Conservation (phyloP, 345 rosid genomes). For the Murraya koenigii region DNA sequence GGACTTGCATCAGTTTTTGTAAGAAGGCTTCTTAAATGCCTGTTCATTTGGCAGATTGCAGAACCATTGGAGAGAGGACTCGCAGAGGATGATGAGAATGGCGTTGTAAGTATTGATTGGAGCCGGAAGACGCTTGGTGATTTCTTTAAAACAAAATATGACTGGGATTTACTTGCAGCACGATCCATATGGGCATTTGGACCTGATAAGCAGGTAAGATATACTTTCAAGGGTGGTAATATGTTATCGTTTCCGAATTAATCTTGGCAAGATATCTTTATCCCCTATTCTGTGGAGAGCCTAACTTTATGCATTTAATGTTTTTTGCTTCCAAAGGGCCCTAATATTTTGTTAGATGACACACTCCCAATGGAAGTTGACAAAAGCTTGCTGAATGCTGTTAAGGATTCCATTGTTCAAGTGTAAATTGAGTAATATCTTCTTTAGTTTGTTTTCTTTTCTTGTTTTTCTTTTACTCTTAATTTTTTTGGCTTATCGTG, state of each 20-base stretch:
- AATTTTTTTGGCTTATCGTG: constrained; percentile 2
- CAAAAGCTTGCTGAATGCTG: constrained; percentile 72
- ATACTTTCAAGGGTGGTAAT: neutral
- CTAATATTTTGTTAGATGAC: constrained; percentile 88
- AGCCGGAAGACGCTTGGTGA: constrained; percentile 82
- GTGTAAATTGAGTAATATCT: constrained; percentile 45
- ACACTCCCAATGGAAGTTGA: constrained; percentile 96
- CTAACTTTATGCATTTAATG: neutral
- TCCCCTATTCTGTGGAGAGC: neutral
- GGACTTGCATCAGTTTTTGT: neutral
- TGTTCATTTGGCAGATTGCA: constrained; percentile 61
- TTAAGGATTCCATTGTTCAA: constrained; percentile 94
- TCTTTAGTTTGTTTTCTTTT: neutral
- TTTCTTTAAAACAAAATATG: constrained; percentile 88
- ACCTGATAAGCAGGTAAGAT: constrained; percentile 88
- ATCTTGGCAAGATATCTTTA: neutral
- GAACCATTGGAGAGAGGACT: constrained; percentile 98
- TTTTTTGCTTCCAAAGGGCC: constrained; percentile 53
- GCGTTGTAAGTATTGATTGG: constrained; percentile 90
- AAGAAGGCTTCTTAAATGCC: constrained; percentile 1
- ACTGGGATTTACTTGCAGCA: constrained; percentile 97
- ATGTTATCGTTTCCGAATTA: constrained; percentile 7
- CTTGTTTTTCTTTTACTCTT: constrained; percentile 1
- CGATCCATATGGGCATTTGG: constrained; percentile 99
- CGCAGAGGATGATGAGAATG: constrained; percentile 91